Conservation (phyloP, 2,329 filamentous ascomycete species). For the Botrytis deweyae region DNA sequence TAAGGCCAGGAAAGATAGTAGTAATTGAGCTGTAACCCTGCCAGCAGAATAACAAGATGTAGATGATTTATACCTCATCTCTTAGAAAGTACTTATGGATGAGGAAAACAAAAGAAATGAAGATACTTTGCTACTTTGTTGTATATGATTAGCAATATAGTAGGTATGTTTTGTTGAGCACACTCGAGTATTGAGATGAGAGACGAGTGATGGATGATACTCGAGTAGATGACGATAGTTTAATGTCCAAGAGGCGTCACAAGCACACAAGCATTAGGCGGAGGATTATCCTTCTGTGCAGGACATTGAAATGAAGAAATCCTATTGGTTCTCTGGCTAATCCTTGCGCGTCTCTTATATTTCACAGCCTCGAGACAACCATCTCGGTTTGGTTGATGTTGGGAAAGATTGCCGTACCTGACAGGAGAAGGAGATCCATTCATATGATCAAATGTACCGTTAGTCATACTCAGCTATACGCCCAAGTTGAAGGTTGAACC, state of each 20-base stretch:
- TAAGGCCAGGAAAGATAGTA: conserved; percentile 67
- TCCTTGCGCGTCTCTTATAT: background rate
- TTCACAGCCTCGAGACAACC: background rate
- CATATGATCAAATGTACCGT: background rate
- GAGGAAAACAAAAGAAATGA: background rate
- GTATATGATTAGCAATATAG: background rate
- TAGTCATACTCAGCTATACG: background rate
- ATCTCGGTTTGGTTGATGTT: background rate
- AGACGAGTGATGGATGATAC: background rate
- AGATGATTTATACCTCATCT: conserved; percentile 20
- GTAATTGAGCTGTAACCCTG: conserved; percentile 52
- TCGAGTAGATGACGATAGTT: background rate
- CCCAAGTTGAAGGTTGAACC: background rate
- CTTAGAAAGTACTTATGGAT: conserved; percentile 23
- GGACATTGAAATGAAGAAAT: background rate
- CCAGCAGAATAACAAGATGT: conserved; percentile 54
- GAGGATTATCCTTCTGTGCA: background rate
- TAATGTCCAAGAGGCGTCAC: conserved; percentile 4
- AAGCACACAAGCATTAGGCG: background rate
- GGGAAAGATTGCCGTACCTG: background rate
- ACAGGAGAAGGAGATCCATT: background rate
- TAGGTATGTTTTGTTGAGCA: background rate
- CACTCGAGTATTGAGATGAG: background rate
- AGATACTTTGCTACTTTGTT: background rate
- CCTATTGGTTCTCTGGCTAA: background rate